Conservation (phyloP, 768 basidiomycete species). For the Coprinopsis marcescibilis region DNA sequence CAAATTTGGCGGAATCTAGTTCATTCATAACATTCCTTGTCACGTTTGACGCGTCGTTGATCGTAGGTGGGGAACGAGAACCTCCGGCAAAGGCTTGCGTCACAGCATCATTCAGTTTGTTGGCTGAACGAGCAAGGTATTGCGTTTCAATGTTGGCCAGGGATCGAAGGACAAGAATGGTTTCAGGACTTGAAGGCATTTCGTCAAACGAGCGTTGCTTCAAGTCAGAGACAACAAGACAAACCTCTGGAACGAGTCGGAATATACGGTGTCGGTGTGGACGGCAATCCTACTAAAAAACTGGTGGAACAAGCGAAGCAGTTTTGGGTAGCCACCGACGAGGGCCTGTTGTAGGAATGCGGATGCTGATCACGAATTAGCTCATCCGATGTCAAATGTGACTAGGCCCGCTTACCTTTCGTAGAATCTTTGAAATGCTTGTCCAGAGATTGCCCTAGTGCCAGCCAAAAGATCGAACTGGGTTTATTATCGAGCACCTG, state of each 20-base stretch:
- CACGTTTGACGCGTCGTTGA: conserved; percentile 70
- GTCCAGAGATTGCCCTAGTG: conserved; percentile 75
- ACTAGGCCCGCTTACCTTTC: conserved; percentile 45
- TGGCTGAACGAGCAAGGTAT: conserved; percentile 83
- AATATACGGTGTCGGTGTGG: conserved; percentile 92
- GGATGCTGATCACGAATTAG: conserved; percentile 49
- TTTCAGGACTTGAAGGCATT: conserved; percentile 67
- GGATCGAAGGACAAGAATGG: conserved; percentile 79
- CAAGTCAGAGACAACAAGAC: conserved; percentile 9
- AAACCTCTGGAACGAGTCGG: conserved; percentile 78
- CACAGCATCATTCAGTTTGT: conserved; percentile 78
- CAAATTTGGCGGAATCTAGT: conserved; percentile 87
- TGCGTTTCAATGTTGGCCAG: conserved; percentile 78
- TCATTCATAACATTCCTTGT: conserved; percentile 83
- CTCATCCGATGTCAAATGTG: background rate
- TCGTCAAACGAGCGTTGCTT: conserved; percentile 1
- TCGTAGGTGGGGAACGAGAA: conserved; percentile 60
- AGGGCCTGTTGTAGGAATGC: conserved; percentile 89
- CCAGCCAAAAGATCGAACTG: conserved; percentile 86
- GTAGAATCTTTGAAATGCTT: conserved; percentile 75
- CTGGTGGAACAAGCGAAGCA: conserved; percentile 90
- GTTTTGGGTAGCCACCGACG: conserved; percentile 76
- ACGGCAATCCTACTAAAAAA: conserved; percentile 95
- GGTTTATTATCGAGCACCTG: conserved; percentile 89
- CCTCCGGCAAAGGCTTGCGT: conserved; percentile 73